Evolutionary conservation across 2,329 filamentous ascomycete species (phyloP).

Genomic region (Coleophoma crateriformis): DNA sequence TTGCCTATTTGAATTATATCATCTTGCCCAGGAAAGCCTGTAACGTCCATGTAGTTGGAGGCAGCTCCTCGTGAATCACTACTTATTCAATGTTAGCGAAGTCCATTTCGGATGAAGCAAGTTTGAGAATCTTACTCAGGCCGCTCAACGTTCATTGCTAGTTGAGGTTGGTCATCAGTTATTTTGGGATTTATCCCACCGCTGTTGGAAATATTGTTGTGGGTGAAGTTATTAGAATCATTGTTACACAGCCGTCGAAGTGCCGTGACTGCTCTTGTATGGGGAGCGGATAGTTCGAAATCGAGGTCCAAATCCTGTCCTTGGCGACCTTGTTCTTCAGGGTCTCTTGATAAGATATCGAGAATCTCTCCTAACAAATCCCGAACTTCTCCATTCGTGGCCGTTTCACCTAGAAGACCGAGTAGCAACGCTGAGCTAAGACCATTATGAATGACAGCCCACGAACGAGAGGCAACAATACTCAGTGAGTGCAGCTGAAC

Average conservation of each 20-base stretch:
- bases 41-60: too few relatives aligned
- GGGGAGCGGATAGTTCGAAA: too few relatives aligned
- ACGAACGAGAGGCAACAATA: conserved; percentile 56
- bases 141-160: neutral
- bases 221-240: too few relatives aligned
- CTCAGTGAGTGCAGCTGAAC: conserved; percentile 59
- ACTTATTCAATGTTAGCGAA: conserved; percentile 49
- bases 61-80: conserved; percentile 54
- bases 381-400: conserved; percentile 52
- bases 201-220: too few relatives aligned
- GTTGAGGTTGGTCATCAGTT: neutral
- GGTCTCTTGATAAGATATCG: conserved; percentile 35
- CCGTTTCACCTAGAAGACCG: conserved; percentile 53
- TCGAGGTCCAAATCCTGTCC: conserved; percentile 36
- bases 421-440: conserved; percentile 56
- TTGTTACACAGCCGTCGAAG: too few relatives aligned
- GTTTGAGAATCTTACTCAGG: neutral
- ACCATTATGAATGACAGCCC: conserved; percentile 61
- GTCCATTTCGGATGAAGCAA: conserved; percentile 49
- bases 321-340: conserved; percentile 28
- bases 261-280: too few relatives aligned
- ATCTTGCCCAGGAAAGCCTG: conserved; percentile 28
- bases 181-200: neutral
- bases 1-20: conserved; percentile 35
- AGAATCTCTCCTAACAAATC: conserved; percentile 57